Evolutionary conservation across 495 filamentous ascomycete species (phyloP), one percentile per base, ranked within the genome.

Genomic region (Aspergillus incahuasiensis): DNA sequence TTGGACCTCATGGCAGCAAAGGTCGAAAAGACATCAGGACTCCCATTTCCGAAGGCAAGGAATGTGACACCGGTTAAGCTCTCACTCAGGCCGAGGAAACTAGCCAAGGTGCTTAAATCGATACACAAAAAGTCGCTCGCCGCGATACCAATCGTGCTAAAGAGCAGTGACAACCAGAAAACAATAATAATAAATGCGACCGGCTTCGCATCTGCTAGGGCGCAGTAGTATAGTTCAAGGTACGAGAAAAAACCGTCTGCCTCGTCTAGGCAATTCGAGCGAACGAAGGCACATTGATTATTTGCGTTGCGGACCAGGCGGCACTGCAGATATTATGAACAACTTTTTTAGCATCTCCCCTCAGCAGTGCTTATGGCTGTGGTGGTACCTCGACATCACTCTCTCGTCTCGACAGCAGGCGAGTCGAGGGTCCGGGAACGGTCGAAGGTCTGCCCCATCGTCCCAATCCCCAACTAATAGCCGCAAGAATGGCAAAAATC

Each of bases 81-180:
- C 73, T 99, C 92, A 65, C 91, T 96, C 79, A 99, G 82, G 13
- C 92, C 92, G 6, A 97, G 76, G 40, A 95, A 82, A 56, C 76
- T 86, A 18, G 95, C 83, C 56, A 97, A 88, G 16, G 95, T 96
- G 69, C 89, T 92, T 30, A 99, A 80, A 66, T 99, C 95, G 67
- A 97, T 84, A 71, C 92, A 97, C 69, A 99, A 90, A 74, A 97
- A 99, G 68, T 99, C 95, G 63, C 89, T 95, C 20, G 95, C 94
- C 6, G 95, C 95, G 60, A 97, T 96, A n/a, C 95, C 95, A 51
- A 99, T 96, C 1, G 95, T 97, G 59, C 86, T 92, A 65, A 99
- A 99, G 6, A 97, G 83, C 22, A 96, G 74, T n/a, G 82, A 87
- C 6, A 96, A 76, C 95, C 95, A 99, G 40, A 85, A 53, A 24